Conservation (phyloP, 768 basidiomycete genomes). For the Hemileccinum rubropunctum region DNA sequence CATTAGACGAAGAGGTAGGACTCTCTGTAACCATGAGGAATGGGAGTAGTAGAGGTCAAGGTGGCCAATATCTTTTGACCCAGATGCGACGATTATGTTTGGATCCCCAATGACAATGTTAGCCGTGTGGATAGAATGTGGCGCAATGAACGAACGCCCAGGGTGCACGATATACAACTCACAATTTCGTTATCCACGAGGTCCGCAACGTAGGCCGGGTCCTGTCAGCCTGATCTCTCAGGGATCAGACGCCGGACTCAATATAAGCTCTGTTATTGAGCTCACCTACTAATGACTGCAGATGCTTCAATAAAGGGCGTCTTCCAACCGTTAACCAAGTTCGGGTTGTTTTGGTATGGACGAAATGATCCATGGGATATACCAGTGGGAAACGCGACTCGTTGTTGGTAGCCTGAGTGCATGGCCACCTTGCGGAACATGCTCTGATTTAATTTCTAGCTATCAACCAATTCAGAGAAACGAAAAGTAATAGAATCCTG, state of each 20-base stretch:
- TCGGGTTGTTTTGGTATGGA: background rate
- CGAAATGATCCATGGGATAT: too few species aligned
- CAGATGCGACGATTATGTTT: background rate
- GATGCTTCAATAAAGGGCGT: background rate
- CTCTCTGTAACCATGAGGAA: background rate
- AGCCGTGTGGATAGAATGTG: conserved; percentile 4
- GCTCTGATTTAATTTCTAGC: background rate
- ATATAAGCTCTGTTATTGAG: background rate
- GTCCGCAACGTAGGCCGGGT: background rate
- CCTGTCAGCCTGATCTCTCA: too few species aligned
- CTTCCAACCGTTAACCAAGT: background rate
- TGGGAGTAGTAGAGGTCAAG: background rate
- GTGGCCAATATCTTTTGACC: background rate
- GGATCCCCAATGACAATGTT: background rate
- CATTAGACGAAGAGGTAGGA: background rate
- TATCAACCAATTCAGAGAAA: background rate
- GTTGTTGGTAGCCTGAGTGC: too few species aligned
- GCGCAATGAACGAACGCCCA: background rate
- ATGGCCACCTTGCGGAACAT: conserved; percentile 6
- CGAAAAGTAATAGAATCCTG: background rate
- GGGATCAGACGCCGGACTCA: too few species aligned
- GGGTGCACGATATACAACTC: conserved; percentile 1
- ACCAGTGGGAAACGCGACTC: too few species aligned
- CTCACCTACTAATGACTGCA: background rate
- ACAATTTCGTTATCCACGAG: conserved; percentile 6